phyloP scores from a whole-genome alignment of 192 early-diverging fungal species.

The Ramicandelaber brevisporus region DNA sequence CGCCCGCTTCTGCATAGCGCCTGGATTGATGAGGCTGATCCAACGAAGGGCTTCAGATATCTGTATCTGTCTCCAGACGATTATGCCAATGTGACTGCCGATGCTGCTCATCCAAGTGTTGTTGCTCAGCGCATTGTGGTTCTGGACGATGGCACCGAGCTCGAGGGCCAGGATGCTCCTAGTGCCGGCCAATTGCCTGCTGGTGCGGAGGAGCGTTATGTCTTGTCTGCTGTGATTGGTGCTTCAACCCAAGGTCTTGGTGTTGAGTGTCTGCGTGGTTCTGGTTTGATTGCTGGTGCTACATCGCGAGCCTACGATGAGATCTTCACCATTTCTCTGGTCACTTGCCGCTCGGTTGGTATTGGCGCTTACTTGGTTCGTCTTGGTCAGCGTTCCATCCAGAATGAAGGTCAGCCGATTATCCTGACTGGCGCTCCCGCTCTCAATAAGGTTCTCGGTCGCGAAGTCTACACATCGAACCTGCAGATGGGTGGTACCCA shows the following conservation, averaged over 20 bases:
- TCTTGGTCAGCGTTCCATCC: slow-evolving; percentile 87
- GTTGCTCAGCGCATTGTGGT: slow-evolving; percentile 33
- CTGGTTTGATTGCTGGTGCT: slow-evolving; percentile 91
- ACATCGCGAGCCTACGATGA: slow-evolving; percentile 90
- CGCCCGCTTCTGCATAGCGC: slow-evolving; percentile 59
- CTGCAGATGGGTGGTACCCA: slow-evolving; percentile 94
- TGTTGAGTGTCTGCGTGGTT: slow-evolving; percentile 90
- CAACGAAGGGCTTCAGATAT: slow-evolving; percentile 75
- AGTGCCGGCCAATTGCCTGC: no score
- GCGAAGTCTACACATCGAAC: slow-evolving; percentile 95
- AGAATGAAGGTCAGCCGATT: slow-evolving; percentile 96
- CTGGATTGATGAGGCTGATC: slow-evolving; percentile 62
- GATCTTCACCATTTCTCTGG: slow-evolving; percentile 89
- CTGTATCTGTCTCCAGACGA: slow-evolving; percentile 63
- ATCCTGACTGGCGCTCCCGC: slow-evolving; percentile 93
- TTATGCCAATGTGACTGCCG: slow-evolving; percentile 31
- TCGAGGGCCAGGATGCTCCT: no score
- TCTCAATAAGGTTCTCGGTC: slow-evolving; percentile 92
- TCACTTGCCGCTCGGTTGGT: slow-evolving; percentile 94
- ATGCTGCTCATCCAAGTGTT: slow-evolving; percentile 37
- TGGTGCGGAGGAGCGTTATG: slow-evolving; percentile 55
- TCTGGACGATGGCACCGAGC: slow-evolving; percentile 34
- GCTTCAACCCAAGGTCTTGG: slow-evolving; percentile 66
- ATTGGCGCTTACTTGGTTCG: slow-evolving; percentile 98
- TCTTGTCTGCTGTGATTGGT: slow-evolving; percentile 74